phyloP scores from a whole-genome alignment of 352 stramenopile genomes.

The Hyphochytrium catenoides region DNA sequence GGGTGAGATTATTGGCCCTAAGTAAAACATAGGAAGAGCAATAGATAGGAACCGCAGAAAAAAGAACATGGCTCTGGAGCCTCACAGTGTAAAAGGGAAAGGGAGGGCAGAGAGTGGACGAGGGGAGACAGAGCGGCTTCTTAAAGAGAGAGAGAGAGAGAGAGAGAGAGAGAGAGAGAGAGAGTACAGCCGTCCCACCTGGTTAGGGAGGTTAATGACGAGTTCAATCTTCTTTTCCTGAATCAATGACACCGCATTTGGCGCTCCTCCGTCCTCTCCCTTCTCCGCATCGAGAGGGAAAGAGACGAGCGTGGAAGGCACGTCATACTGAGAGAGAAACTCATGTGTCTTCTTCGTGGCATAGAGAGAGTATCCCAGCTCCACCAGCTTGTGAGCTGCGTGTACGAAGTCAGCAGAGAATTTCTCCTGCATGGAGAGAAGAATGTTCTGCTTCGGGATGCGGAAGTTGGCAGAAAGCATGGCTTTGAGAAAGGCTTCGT shows the following conservation, averaged over 20 bases:
- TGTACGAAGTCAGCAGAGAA: constrained; percentile 87
- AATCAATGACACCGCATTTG: constrained; percentile 68
- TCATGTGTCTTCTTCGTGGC: constrained; percentile 78
- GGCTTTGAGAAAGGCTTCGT: constrained; percentile 40
- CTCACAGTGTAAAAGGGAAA: too few relatives aligned
- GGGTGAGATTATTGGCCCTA: too few relatives aligned
- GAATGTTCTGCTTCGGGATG: constrained; percentile 84
- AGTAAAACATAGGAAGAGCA: too few relatives aligned
- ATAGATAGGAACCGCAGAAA: too few relatives aligned
- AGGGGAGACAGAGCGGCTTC: too few relatives aligned
- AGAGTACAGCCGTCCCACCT: too few relatives aligned
- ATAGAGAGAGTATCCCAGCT: constrained; percentile 82
- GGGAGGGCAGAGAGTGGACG: too few relatives aligned
- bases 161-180: too few relatives aligned
- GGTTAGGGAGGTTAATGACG: constrained; percentile 74
- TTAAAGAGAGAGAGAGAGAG: too few relatives aligned
- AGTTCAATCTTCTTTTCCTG: constrained; percentile 82
- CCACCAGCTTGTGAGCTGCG: constrained; percentile 79
- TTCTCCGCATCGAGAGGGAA: constrained; percentile 46
- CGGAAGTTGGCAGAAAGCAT: constrained; percentile 85
- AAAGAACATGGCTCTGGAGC: too few relatives aligned
- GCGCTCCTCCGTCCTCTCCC: constrained; percentile 22
- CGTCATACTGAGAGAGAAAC: constrained; percentile 61
- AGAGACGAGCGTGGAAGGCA: constrained; percentile 51
- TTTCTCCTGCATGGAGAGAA: constrained; percentile 80